phyloP scores from a whole-genome alignment of 169 alveolate genomes.

The Sarcocystis neurona region DNA sequence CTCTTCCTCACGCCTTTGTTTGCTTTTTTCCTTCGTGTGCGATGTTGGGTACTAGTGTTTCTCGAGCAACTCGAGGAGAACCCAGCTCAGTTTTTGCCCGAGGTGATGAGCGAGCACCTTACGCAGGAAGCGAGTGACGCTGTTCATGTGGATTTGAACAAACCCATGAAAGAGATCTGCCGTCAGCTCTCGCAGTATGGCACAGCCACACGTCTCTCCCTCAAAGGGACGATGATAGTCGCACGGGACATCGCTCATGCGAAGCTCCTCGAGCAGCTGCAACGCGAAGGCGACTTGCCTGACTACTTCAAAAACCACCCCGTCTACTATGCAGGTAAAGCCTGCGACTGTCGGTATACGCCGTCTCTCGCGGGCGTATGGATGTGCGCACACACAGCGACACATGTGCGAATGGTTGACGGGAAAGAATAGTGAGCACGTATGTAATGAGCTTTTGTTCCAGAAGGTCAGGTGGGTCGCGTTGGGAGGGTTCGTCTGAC shows the following conservation, averaged over 20 bases:
- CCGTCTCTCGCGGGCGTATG: too few species aligned
- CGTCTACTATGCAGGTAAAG: conserved; percentile 84
- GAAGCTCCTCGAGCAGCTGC: conserved; percentile 73
- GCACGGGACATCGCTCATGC: conserved; percentile 92
- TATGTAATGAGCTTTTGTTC: not conserved
- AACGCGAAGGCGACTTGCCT: conserved; percentile 77
- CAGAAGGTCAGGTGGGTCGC: too few species aligned
- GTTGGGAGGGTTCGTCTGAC: too few species aligned
- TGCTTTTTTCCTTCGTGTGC: not conserved
- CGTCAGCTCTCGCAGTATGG: conserved; percentile 67
- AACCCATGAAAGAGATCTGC: conserved; percentile 78
- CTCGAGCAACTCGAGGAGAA: conserved; percentile 84
- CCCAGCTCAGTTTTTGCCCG: conserved; percentile 77
- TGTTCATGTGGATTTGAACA: conserved; percentile 75
- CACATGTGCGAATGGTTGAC: not conserved
- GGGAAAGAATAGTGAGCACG: not conserved
- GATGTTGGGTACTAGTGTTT: conserved; percentile 68
- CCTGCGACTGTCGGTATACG: not conserved
- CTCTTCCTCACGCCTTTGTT: not conserved
- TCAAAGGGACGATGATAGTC: conserved; percentile 80
- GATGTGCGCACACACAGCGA: not conserved
- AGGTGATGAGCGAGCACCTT: conserved; percentile 20
- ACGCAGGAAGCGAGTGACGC: conserved; percentile 22
- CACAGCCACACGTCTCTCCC: conserved; percentile 73
- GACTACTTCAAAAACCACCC: conserved; percentile 83